Evolutionary conservation across 768 basidiomycete species (phyloP), one percentile per base, ranked within the genome.

Genomic region (Lactarius quietus): DNA sequence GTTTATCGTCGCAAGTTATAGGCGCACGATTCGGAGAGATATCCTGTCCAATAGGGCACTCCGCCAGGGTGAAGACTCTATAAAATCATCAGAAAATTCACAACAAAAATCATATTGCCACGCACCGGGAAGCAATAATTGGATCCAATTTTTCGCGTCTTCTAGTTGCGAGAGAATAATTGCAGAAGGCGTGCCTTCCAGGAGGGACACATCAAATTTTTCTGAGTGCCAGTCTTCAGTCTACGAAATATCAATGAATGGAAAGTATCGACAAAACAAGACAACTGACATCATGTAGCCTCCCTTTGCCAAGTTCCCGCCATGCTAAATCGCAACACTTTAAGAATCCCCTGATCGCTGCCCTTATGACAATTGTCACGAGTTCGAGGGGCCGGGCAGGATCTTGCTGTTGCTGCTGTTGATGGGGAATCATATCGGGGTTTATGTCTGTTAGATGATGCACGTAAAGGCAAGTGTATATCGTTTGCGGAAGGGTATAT

Each of bases 161-260:
- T 90, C 86, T 18, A 94, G 74, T 60, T 79, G 77, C 20, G 78
- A 74, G 8, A 88, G 64, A 29, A 90, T 74, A 62, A 82, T 80
- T 55, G 78, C 78, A 20, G 84, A 82, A 20, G 85, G 81, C 31
- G 87, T 74, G 8, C 81, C 80, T 75, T 95, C 90, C 12, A 87
- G 79, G 6, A 95, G 78, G 0, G 86, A 84, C 0, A 95, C 81
- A 23, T 93, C 93, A 70, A 87, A 89, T 76, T 94, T 95, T 68
- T 97, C 94, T 63, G 89, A 83, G 74, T 93, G 91, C 87, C 91
- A 93, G 70, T 94, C 92, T 79, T 94, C 93, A 66, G 84, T 80
- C 92, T 93, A 73, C 64, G 58, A 55, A 54, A 23, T 43, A 63
- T 73, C 66, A 68, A 54, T 15, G 68, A 55, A 69, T 61, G 56